Conservation (phyloP, 352 stramenopile genomes). For the Globisporangium spinosum region DNA sequence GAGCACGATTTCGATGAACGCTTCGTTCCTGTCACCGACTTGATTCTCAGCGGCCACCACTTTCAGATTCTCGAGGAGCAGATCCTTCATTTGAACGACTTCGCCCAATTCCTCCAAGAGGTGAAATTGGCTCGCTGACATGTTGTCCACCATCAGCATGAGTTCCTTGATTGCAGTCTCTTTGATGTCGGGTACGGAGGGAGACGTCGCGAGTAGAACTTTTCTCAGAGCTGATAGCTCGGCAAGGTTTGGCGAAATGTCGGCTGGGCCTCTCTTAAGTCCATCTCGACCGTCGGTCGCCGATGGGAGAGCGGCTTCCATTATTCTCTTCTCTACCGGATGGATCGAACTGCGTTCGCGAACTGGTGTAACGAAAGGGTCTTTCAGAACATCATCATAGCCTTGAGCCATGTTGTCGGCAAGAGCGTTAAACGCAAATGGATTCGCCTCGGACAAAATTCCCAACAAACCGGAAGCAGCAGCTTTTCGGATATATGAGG, state of each 20-base stretch:
- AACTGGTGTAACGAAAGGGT: constrained; percentile 18
- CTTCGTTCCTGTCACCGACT: background rate
- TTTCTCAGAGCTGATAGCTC: constrained; percentile 15
- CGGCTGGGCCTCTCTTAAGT: background rate
- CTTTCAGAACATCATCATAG: background rate
- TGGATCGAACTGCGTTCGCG: background rate
- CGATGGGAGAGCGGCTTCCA: constrained; percentile 8
- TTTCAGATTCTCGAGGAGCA: constrained; percentile 12
- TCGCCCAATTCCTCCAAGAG: constrained; percentile 20
- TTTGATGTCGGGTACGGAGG: constrained; percentile 13
- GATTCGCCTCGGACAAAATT: constrained; percentile 23
- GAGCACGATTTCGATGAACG: constrained; percentile 25
- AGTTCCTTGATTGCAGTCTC: constrained; percentile 26
- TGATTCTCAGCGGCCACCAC: background rate
- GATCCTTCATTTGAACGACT: constrained; percentile 13
- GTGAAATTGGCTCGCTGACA: constrained; percentile 13
- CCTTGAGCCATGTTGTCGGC: constrained; percentile 11
- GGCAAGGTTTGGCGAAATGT: constrained; percentile 19
- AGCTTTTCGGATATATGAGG: constrained; percentile 42
- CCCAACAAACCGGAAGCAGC: constrained; percentile 37
- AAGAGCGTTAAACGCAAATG: constrained; percentile 8
- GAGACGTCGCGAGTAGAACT: background rate
- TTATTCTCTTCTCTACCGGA: constrained; percentile 7
- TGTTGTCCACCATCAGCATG: constrained; percentile 22
- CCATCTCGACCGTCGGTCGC: background rate